Base-by-base conservation (phyloP, 2,329 filamentous ascomycete species). In the Apiospora pterosperma region DNA sequence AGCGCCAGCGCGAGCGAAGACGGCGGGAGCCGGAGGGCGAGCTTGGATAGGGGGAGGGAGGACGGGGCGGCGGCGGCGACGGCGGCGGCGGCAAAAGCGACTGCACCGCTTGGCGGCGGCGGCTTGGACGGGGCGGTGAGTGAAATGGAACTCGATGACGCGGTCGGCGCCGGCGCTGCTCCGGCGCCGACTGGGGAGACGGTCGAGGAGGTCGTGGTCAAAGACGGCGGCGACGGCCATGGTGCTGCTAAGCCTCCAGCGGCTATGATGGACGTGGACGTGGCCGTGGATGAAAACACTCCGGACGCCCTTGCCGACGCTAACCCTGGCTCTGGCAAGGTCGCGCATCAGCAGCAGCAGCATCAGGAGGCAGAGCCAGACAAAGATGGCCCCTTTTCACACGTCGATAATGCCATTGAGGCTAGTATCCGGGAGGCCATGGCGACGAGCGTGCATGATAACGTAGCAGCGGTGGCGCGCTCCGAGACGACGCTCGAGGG, bases 381-480 rank as follows among this genome's bases (percentile, higher is more conserved):
- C 1, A 23, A 21, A 14, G 48, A 25, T 19, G 39, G 65, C 39
- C 25, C 55, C 23, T 66, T 66, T 58, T 63, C 62, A 8, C 21
- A 12, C 19, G 71, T 74, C 36, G 66, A 73, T 63, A 70, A 69
- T n/a, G 69, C 69, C 10, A 66, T 75, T 36, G 63, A 72, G 10
- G 72, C 70, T 31, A 74, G 71, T 31, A 71, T 76, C 39, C 68
- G 69, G 38, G 74, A 76, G 64, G 74, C 74, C 36, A 71, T 76
- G 71, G 67, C 69, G 21, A 74, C 72, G 12, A 68, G 69, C 23
- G 67, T 75, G 36, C 68, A 64, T n/a, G 67, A 71, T 36, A 62
- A 62, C 28, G 19, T 19, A 10, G 41, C 39, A 28, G n/a, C 39
- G 25, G 28, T 64, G 4, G 25, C 66, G 16, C 63, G 66, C 44